These are phyloP conservation scores for Prunus armeniaca DNA, from an alignment of 306 rosid species.

Conservation along the genomic window DNA sequence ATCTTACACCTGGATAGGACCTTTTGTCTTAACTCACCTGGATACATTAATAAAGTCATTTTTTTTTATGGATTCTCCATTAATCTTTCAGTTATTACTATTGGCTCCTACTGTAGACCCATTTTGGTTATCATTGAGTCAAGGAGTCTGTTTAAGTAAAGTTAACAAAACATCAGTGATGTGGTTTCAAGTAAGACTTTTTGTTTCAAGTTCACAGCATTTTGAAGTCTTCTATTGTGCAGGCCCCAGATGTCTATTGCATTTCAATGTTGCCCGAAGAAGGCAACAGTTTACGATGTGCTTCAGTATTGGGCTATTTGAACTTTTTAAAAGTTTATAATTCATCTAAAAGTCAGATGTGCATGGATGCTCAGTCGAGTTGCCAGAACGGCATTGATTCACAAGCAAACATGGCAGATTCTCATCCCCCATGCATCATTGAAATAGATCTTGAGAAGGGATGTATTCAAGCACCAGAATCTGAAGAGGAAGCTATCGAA, in stretches of 20 bases:
- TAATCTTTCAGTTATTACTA: neutral
- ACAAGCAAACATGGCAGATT: constrained; percentile 43
- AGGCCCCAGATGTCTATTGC: constrained; percentile 68
- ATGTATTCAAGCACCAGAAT: constrained; percentile 44
- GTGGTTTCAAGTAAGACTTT: neutral
- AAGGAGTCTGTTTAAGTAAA: neutral
- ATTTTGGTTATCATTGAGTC: neutral
- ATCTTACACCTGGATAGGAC: neutral
- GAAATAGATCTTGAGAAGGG: constrained; percentile 59
- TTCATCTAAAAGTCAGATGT: constrained; percentile 47
- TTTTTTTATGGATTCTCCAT: neutral
- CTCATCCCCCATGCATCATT: constrained; percentile 57
- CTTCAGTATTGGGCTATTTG: constrained; percentile 53
- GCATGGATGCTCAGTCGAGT: constrained; percentile 44
- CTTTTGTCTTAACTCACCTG: neutral
- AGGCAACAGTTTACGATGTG: constrained; percentile 38
- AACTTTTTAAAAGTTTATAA: constrained; percentile 61
- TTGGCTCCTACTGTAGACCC: neutral
- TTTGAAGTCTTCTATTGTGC: constrained; percentile 24
- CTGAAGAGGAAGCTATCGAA: constrained; percentile 56
- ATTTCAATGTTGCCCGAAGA: constrained; percentile 57
- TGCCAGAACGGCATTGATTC: constrained; percentile 61
- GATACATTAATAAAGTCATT: neutral
- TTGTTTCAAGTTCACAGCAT: neutral
- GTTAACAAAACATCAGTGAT: neutral